Evolutionary conservation across 148 eudicot species (phyloP), one percentile per base, ranked within the genome.

Genomic region (Mesembryanthemum crystallinum): DNA sequence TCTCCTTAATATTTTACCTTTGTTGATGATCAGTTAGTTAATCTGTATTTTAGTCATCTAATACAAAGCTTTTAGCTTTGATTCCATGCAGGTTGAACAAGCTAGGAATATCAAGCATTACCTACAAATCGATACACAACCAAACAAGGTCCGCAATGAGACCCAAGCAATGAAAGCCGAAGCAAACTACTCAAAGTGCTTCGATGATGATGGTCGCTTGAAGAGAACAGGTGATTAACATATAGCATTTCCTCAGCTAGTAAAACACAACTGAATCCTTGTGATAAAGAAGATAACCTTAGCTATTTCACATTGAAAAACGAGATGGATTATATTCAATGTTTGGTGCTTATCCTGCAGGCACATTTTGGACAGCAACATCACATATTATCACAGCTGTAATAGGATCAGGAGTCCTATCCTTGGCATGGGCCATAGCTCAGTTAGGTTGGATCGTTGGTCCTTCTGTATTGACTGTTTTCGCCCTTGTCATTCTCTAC

Each of bases 381-480:
- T 84, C 89, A 28, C 89, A 86, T 75, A 86, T 86, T 23, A 86
- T 86, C 74, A 86, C 89, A 9, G 89, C 89, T 3, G 87, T 86
- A 61, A 82, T 86, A 25, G 89, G 87, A 0, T 86, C 87, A 13
- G 89, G 89, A n/a, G 89, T 84, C 30, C 83, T 86, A 7, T 86
- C 89, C 45, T 61, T 86, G 25, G 85, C 89, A 42, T 86, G 89
- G 89, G 89, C 87, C 12, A 82, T 80, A 60, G 87, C 82, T 62
- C 87, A 86, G 77, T 82, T 86, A 11, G 89, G 89, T 39, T 86
- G 89, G 89, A 75, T 86, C n/a, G 83, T 85, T 24, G 89, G 89
- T 32, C 89, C 89, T 15, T 45, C 73, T 21, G 85, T 82, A 23
- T 81, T 86, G 89, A 35, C 84, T 13, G 61, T 77, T 43, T 85